Conservation (phyloP, 2,329 filamentous ascomycete species). For the Fusarium brachygibbosum region DNA sequence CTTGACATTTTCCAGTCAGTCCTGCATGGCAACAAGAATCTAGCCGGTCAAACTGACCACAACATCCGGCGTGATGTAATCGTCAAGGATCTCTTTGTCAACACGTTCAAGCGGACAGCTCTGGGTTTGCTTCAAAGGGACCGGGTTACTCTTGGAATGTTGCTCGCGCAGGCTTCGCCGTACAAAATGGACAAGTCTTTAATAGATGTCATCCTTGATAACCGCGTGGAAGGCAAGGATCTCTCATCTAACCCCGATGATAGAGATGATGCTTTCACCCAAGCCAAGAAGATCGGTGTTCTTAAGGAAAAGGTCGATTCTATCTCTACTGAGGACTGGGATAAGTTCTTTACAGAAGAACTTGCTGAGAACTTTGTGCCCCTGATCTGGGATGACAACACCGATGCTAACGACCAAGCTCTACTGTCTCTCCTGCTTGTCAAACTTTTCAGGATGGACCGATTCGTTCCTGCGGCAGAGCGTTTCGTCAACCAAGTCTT, state of each 20-base stretch:
- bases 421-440: slow-evolving; percentile 88
- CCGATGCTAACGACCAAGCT: slow-evolving; percentile 77
- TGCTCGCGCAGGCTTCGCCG: slow-evolving; percentile 94
- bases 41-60: slow-evolving; percentile 79
- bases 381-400: slow-evolving; percentile 74
- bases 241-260: slow-evolving; percentile 76
- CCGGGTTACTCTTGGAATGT: slow-evolving; percentile 91
- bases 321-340: slow-evolving; percentile 76
- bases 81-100: slow-evolving; percentile 90
- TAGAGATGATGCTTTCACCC: slow-evolving; percentile 76
- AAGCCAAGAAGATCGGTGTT: slow-evolving; percentile 75
- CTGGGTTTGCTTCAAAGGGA: slow-evolving; percentile 94
- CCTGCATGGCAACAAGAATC: slow-evolving; percentile 81
- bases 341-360: slow-evolving; percentile 86
- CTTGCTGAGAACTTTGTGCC: slow-evolving; percentile 88
- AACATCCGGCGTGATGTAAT: slow-evolving; percentile 88
- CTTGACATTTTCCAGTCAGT: slow-evolving; percentile 97
- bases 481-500: slow-evolving; percentile 91
- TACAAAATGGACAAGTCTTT: slow-evolving; percentile 93
- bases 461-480: slow-evolving; percentile 93
- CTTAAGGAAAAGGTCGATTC: slow-evolving; percentile 80
- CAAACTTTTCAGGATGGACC: slow-evolving; percentile 94
- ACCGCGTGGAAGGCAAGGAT: slow-evolving; percentile 80
- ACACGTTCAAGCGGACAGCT: slow-evolving; percentile 93
- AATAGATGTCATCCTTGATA: slow-evolving; percentile 88